A percentile compares a stretch with the other conserved stretches of the same genome.
Conservation (phyloP, 2,329 filamentous ascomycete species). For the Daldinia sp. region DNA sequence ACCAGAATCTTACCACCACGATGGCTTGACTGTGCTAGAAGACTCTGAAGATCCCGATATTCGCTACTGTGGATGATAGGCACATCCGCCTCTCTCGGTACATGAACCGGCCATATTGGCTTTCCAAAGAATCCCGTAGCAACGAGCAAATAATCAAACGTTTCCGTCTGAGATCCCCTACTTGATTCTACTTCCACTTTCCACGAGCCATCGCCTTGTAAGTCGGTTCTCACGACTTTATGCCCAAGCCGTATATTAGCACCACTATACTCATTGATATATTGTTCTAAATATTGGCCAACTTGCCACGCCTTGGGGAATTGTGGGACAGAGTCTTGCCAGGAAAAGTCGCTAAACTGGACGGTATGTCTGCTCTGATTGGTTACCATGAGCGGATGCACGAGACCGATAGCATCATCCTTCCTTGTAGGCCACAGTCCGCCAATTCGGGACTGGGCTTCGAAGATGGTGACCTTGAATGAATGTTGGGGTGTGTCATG, state of each 20-base stretch:
- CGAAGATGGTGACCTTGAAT: constrained; percentile 79
- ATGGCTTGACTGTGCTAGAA: constrained; percentile 57
- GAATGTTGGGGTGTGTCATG: constrained; percentile 64
- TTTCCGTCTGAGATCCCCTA: constrained; percentile 57
- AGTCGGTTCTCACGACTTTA: constrained; percentile 58
- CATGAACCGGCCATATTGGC: constrained; percentile 63
- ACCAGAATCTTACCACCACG: constrained; percentile 74
- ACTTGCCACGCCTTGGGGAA: constrained; percentile 84
- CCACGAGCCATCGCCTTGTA: constrained; percentile 55
- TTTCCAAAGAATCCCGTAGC: constrained; percentile 82
- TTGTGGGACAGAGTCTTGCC: constrained; percentile 70
- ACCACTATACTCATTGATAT: constrained; percentile 67
- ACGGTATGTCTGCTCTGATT: constrained; percentile 85
- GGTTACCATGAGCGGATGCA: constrained; percentile 75
- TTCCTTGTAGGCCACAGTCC: constrained; percentile 78
- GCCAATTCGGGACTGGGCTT: constrained; percentile 73
- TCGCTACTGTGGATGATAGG: constrained; percentile 76
- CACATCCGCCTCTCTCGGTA: constrained; percentile 54
- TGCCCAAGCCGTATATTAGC: constrained; percentile 63
- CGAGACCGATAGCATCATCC: constrained; percentile 61
- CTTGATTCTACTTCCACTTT: constrained; percentile 54
- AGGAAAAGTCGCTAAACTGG: constrained; percentile 77
- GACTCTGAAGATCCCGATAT: constrained; percentile 66
- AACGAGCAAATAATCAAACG: constrained; percentile 79
- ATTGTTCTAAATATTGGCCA: constrained; percentile 76